Evolutionary conservation across 768 basidiomycete species (phyloP).

Genomic region (Termitomyces sp.): DNA sequence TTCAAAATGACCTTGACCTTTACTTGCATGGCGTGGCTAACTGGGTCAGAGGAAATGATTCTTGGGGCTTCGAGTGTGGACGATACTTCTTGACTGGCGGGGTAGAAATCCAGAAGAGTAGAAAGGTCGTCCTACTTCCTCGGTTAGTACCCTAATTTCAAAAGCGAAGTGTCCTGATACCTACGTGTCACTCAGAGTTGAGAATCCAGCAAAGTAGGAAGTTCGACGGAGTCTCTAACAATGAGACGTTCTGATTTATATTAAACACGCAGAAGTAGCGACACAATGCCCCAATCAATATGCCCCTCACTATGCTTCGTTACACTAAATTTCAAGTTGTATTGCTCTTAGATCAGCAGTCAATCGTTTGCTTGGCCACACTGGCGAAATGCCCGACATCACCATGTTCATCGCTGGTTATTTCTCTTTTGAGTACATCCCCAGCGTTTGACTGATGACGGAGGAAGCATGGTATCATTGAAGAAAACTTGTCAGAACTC

Average conservation of each 20-base stretch:
- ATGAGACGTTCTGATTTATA: not conserved
- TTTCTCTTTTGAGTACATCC: not conserved
- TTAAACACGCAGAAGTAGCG: not conserved
- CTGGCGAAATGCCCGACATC: too few relatives aligned
- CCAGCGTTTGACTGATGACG: not conserved
- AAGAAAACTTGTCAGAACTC: not conserved
- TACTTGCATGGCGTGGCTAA: not conserved
- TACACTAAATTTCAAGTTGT: not conserved
- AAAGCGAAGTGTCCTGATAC: not conserved
- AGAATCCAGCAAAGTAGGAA: not conserved
- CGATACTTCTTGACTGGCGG: not conserved
- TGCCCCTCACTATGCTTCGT: not conserved
- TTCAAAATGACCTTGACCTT: not conserved
- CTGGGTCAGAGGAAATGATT: not conserved
- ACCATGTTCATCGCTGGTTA: too few relatives aligned
- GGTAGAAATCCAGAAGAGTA: not conserved
- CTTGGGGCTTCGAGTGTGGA: not conserved
- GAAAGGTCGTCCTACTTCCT: not conserved
- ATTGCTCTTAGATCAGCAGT: not conserved
- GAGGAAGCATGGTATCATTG: not conserved
- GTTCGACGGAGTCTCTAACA: not conserved
- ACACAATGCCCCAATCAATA: not conserved
- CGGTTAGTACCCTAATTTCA: not conserved
- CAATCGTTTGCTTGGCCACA: too few relatives aligned
- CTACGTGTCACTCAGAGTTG: not conserved